Percentiles rank a stretch among this genome's conserved stretches.
phyloP scores from a whole-genome alignment of 495 filamentous ascomycete genomes.

The Cairneyella variabilis region DNA sequence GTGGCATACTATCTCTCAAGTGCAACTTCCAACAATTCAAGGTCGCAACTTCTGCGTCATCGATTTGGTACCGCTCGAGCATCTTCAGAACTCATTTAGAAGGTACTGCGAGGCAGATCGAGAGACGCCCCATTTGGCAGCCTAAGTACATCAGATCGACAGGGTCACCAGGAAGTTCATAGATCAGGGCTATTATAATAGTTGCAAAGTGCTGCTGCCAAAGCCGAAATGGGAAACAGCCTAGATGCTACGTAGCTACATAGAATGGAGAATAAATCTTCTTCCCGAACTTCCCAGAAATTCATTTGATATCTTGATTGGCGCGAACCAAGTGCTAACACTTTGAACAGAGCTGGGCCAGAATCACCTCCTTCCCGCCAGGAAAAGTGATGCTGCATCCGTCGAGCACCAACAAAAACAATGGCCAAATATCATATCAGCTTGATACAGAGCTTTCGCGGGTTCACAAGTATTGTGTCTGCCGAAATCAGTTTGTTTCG shows the following conservation, averaged over 20 bases:
- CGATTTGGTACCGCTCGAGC: too few species aligned
- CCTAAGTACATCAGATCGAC: slow-evolving; percentile 49
- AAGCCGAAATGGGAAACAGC: too few species aligned
- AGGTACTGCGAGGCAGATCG: slow-evolving; percentile 54
- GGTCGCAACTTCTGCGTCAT: too few species aligned
- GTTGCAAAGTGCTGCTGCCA: too few species aligned
- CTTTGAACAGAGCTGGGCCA: not conserved
- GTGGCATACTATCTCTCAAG: not conserved
- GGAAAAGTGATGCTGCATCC: too few species aligned
- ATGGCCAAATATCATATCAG: not conserved
- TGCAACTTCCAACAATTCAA: not conserved
- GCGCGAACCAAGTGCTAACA: slow-evolving; percentile 2
- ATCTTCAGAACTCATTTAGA: slow-evolving; percentile 61
- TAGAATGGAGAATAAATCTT: too few species aligned
- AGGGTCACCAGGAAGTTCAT: slow-evolving; percentile 56
- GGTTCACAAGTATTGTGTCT: too few species aligned
- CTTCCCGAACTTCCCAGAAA: too few species aligned
- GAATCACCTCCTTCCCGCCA: not conserved
- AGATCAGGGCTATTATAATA: slow-evolving; percentile 67
- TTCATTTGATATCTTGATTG: too few species aligned
- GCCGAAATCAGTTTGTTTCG: not conserved
- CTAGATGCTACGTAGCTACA: too few species aligned
- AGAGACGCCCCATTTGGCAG: slow-evolving; percentile 41
- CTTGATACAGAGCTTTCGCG: too few species aligned
- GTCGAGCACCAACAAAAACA: not conserved